Conservation (phyloP, 2,329 filamentous ascomycete species). For the Arthrinium phaeospermum region DNA sequence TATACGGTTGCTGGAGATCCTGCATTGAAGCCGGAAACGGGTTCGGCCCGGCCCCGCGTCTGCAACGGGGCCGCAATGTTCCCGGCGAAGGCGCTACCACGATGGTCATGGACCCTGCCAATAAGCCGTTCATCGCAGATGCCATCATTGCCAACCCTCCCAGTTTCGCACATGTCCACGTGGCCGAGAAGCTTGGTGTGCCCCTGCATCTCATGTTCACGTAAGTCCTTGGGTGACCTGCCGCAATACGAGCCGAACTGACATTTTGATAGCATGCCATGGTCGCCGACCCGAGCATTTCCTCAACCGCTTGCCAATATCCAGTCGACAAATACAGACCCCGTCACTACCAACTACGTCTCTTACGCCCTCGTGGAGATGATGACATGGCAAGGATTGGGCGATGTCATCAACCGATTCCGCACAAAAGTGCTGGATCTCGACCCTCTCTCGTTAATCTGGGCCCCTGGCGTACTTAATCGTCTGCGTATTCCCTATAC, state of each 20-base stretch:
- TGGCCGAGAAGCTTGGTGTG: slow-evolving; percentile 68
- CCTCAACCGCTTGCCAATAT: slow-evolving; percentile 88
- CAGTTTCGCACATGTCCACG: slow-evolving; percentile 69
- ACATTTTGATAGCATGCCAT: slow-evolving; percentile 68
- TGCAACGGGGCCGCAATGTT: slow-evolving; percentile 37
- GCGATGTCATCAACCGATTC: slow-evolving; percentile 90
- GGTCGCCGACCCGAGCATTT: slow-evolving; percentile 84
- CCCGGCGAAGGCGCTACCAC: slow-evolving; percentile 24
- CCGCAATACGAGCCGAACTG: not conserved
- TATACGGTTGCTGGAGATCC: slow-evolving; percentile 75
- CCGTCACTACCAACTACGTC: slow-evolving; percentile 72
- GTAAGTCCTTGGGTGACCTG: slow-evolving; percentile 28
- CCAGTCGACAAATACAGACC: slow-evolving; percentile 70
- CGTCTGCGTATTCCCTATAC: slow-evolving; percentile 82
- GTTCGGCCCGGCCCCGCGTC: slow-evolving; percentile 47
- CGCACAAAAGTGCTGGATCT: slow-evolving; percentile 72
- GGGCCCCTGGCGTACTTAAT: slow-evolving; percentile 80
- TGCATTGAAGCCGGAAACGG: slow-evolving; percentile 75
- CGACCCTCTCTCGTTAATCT: slow-evolving; percentile 78
- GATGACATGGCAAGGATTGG: slow-evolving; percentile 91
- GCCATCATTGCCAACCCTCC: slow-evolving; percentile 63
- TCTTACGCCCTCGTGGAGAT: slow-evolving; percentile 87
- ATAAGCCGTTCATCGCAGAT: slow-evolving; percentile 40
- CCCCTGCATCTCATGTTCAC: slow-evolving; percentile 80
- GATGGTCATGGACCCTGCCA: slow-evolving; percentile 26